phyloP scores from a whole-genome alignment of 139 green algal genomes.

The Yamagishiella unicocca region DNA sequence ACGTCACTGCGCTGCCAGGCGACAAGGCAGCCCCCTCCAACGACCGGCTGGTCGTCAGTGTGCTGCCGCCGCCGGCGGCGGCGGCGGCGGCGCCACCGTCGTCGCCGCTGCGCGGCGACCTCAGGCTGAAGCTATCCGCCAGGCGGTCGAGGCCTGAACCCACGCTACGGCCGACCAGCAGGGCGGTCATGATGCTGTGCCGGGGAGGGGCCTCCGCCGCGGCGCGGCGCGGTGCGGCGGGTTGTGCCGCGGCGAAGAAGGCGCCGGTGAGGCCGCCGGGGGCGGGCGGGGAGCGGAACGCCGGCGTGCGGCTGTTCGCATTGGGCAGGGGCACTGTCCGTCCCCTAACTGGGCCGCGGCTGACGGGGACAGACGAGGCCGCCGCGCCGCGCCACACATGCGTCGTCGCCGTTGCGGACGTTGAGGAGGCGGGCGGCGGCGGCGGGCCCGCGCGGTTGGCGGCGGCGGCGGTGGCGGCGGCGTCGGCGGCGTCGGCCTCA shows the following conservation, averaged over 20 bases:
- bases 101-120: not conserved
- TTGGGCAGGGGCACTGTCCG: slow-evolving; percentile 27
- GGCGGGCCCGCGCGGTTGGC: not conserved
- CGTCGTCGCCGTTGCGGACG: not conserved
- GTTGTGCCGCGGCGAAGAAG: too few species aligned
- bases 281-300: slow-evolving; percentile 8
- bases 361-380: not conserved
- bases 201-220: not conserved
- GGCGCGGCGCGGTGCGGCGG: too few species aligned
- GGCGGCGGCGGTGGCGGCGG: not conserved
- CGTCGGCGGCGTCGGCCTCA: not conserved
- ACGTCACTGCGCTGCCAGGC: not conserved
- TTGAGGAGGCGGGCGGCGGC: not conserved
- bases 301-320: slow-evolving; percentile 12
- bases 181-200: too few species aligned
- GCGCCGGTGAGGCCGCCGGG: not conserved
- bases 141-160: not conserved
- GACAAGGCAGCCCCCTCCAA: too few species aligned
- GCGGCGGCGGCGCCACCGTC: not conserved
- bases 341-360: not conserved
- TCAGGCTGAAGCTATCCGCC: not conserved
- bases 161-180: not conserved
- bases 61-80: not conserved
- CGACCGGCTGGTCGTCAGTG: too few species aligned
- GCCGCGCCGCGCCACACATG: not conserved